Conservation (phyloP, 1,139 yeast species). For the Geotrichum bryndzae region DNA sequence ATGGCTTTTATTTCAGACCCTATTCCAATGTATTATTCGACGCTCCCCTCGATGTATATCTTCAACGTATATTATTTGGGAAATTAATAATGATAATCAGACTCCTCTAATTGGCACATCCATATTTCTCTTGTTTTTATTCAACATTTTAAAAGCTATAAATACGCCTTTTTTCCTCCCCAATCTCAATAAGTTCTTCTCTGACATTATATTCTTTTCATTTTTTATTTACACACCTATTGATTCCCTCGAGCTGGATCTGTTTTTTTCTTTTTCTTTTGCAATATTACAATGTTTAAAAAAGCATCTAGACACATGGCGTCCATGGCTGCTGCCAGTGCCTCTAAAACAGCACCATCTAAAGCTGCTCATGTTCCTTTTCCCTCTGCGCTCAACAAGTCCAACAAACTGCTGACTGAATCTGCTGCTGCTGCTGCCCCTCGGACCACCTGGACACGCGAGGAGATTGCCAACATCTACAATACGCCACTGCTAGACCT, state of each 20-base stretch:
- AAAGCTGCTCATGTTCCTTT: not conserved
- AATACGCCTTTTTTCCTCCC: not conserved
- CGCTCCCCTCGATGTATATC: not conserved
- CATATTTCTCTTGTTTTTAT: not conserved
- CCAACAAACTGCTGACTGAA: slow-evolving; percentile 1
- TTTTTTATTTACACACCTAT: not conserved
- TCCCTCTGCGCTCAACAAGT: not conserved
- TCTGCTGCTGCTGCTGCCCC: slow-evolving; percentile 16
- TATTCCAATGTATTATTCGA: not conserved
- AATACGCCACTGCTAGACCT: slow-evolving; percentile 58
- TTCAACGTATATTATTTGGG: not conserved
- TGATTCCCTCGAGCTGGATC: not conserved
- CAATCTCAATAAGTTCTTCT: not conserved
- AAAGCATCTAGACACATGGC: slow-evolving; percentile 1
- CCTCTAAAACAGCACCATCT: not conserved
- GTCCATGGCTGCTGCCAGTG: slow-evolving; percentile 4
- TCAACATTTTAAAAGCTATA: not conserved
- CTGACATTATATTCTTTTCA: not conserved
- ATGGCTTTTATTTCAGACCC: not conserved
- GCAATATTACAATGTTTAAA: not conserved
- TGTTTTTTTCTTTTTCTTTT: not conserved
- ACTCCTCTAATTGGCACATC: not conserved
- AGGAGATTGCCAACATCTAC: slow-evolving; percentile 54
- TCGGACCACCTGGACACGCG: slow-evolving; percentile 52
- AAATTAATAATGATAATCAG: not conserved